Evolutionary conservation across 2,329 filamentous ascomycete species (phyloP).

Genomic region (Fusarium robinianum): DNA sequence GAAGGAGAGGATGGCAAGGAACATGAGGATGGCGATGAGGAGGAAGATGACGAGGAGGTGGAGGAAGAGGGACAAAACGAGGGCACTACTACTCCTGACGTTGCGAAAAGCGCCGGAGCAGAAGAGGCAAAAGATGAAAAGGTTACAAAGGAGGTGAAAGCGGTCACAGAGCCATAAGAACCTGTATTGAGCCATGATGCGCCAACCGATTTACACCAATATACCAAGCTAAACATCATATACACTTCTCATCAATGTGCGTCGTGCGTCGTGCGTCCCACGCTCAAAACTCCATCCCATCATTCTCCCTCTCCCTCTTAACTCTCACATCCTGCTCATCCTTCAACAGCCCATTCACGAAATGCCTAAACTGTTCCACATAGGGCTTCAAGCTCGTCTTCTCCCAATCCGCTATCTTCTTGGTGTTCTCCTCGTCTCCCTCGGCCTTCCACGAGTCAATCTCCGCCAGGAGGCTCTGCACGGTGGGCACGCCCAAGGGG

Average conservation of each 20-base stretch:
- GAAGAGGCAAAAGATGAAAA: slow-evolving; percentile 36
- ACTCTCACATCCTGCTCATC: slow-evolving; percentile 66
- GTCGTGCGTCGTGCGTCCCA: not conserved
- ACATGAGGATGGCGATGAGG: slow-evolving; percentile 36
- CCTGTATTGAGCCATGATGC: slow-evolving; percentile 23
- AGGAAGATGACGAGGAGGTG: slow-evolving; percentile 36
- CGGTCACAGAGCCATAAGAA: slow-evolving; percentile 19
- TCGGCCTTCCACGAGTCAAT: slow-evolving; percentile 77
- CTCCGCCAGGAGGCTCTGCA: slow-evolving; percentile 78
- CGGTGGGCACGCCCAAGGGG: slow-evolving; percentile 85
- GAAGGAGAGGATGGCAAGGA: slow-evolving; percentile 33
- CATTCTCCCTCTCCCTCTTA: slow-evolving; percentile 61
- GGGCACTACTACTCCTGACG: not conserved
- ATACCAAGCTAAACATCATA: slow-evolving; percentile 24
- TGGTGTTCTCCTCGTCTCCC: slow-evolving; percentile 46
- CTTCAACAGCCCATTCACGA: slow-evolving; percentile 78
- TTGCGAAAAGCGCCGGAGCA: not conserved
- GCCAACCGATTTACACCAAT: slow-evolving; percentile 26
- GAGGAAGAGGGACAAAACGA: slow-evolving; percentile 7
- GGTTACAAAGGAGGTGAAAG: slow-evolving; percentile 26
- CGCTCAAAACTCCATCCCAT: slow-evolving; percentile 56
- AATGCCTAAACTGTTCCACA: slow-evolving; percentile 83
- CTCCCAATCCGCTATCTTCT: slow-evolving; percentile 79
- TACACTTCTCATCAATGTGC: slow-evolving; percentile 20
- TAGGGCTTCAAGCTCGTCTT: slow-evolving; percentile 96